phyloP scores from a whole-genome alignment of 2,329 filamentous ascomycete genomes.

The Pseudonectria foliicola region DNA sequence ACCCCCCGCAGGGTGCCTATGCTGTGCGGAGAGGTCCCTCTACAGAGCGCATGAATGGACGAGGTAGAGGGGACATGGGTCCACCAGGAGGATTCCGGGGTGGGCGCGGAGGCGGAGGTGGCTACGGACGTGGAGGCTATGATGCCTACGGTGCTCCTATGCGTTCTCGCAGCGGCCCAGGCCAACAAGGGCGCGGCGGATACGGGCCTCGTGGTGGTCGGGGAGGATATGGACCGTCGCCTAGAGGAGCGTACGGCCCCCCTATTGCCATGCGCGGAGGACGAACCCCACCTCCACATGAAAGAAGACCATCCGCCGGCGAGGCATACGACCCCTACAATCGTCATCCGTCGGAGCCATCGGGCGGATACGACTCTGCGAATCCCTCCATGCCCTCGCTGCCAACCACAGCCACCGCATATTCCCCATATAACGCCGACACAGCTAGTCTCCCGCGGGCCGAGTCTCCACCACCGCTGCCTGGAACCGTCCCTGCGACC shows the following conservation, averaged over 20 bases:
- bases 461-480: slow-evolving; percentile 57
- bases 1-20: slow-evolving; percentile 37
- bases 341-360: slow-evolving; percentile 29
- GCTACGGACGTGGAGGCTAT: slow-evolving; percentile 46
- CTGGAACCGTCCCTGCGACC: slow-evolving; percentile 34
- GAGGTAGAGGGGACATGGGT: slow-evolving; percentile 43
- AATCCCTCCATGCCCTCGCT: slow-evolving; percentile 26
- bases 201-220: slow-evolving; percentile 35
- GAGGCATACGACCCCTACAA: slow-evolving; percentile 34
- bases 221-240: slow-evolving; percentile 26
- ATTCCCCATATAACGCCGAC: slow-evolving; percentile 39
- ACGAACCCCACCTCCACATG: slow-evolving; percentile 30
- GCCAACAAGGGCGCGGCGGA: slow-evolving; percentile 33
- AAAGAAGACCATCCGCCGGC: slow-evolving; percentile 30
- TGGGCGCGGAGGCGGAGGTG: slow-evolving; percentile 37
- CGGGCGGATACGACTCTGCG: slow-evolving; percentile 22
- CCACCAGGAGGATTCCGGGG: slow-evolving; percentile 36
- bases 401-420: slow-evolving; percentile 30
- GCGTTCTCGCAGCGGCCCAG: slow-evolving; percentile 38
- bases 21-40: slow-evolving; percentile 40
- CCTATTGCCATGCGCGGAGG: slow-evolving; percentile 23
- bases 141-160: slow-evolving; percentile 37
- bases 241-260: slow-evolving; percentile 25
- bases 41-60: slow-evolving; percentile 41
- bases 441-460: slow-evolving; percentile 46